Evolutionary conservation across 257 asterid species (phyloP).

Genomic region (Oldenlandia corymbosa): DNA sequence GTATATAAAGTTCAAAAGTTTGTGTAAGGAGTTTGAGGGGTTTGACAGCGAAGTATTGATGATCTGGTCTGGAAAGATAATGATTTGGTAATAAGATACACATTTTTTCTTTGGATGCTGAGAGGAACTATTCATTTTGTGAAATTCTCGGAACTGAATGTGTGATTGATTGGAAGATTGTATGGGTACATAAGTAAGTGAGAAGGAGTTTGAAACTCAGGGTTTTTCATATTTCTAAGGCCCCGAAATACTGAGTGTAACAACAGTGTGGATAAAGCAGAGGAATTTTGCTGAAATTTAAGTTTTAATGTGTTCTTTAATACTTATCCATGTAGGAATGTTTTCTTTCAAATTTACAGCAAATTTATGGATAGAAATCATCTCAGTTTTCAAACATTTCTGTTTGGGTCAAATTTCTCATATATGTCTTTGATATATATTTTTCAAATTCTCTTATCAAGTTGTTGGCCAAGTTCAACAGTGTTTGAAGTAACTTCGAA

Average conservation of each 20-base stretch:
- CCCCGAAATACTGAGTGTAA: neutral
- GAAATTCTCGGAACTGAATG: too few species aligned
- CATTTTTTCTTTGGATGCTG: too few species aligned
- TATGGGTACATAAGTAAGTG: neutral
- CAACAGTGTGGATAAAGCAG: neutral
- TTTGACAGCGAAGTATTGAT: too few species aligned
- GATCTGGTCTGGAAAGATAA: too few species aligned
- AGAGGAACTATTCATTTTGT: too few species aligned
- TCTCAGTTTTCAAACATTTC: neutral
- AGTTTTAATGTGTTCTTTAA: neutral
- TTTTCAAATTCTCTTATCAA: neutral
- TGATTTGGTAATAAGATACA: too few species aligned
- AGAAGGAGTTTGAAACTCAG: neutral
- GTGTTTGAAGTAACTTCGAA: neutral
- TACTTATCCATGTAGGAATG: neutral
- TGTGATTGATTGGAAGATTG: too few species aligned
- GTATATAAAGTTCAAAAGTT: too few species aligned
- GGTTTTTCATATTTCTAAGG: neutral
- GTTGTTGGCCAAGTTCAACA: neutral
- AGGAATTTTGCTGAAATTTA: neutral
- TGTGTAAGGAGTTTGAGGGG: too few species aligned
- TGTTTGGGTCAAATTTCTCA: neutral
- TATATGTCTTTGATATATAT: neutral
- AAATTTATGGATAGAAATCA: neutral
- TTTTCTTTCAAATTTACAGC: neutral